Evolutionary conservation across 2,329 filamentous ascomycete genomes (phyloP).

Genomic region (Bisporella sp.): DNA sequence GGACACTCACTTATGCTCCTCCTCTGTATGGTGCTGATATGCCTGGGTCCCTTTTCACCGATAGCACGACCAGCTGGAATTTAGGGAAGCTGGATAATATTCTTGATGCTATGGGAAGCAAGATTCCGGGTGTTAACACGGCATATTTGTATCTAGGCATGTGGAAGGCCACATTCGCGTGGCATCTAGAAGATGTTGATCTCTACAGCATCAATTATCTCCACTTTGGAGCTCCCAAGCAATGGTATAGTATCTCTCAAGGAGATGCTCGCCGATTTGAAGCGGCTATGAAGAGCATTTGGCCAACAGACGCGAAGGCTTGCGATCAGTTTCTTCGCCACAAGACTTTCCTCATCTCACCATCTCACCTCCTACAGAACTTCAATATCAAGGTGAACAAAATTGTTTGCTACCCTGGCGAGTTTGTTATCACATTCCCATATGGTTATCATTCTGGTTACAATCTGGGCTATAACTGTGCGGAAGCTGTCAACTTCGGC

Average conservation of each 20-base stretch:
- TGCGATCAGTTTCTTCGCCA: slow-evolving; percentile 95
- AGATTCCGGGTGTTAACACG: slow-evolving; percentile 95
- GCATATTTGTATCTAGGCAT: slow-evolving; percentile 97
- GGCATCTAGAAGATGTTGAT: slow-evolving; percentile 98
- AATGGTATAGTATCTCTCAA: slow-evolving; percentile 99
- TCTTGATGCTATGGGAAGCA: slow-evolving; percentile 87
- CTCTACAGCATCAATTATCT: slow-evolving; percentile 99
- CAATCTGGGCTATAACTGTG: slow-evolving; percentile 97
- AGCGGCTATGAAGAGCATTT: slow-evolving; percentile 88
- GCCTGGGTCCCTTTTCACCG: slow-evolving; percentile 89
- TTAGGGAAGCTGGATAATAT: slow-evolving; percentile 90
- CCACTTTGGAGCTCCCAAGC: slow-evolving; percentile 96
- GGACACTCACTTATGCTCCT: slow-evolving; percentile 88
- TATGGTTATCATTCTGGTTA: slow-evolving; percentile 98
- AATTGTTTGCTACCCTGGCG: slow-evolving; percentile 88
- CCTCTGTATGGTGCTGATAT: slow-evolving; percentile 96
- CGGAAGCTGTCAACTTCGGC: slow-evolving; percentile 97
- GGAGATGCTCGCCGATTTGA: slow-evolving; percentile 90
- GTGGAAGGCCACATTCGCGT: slow-evolving; percentile 99
- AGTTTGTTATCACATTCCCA: slow-evolving; percentile 97
- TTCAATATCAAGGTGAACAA: slow-evolving; percentile 96
- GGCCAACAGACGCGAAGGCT: slow-evolving; percentile 90
- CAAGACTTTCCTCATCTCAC: slow-evolving; percentile 96
- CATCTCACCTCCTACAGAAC: slow-evolving; percentile 75
- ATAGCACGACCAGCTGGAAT: slow-evolving; percentile 81